A percentile compares a stretch with the other conserved stretches of the same genome.
phyloP scores from a whole-genome alignment of 192 early-diverging fungal species.

The Coemansia sp. region DNA sequence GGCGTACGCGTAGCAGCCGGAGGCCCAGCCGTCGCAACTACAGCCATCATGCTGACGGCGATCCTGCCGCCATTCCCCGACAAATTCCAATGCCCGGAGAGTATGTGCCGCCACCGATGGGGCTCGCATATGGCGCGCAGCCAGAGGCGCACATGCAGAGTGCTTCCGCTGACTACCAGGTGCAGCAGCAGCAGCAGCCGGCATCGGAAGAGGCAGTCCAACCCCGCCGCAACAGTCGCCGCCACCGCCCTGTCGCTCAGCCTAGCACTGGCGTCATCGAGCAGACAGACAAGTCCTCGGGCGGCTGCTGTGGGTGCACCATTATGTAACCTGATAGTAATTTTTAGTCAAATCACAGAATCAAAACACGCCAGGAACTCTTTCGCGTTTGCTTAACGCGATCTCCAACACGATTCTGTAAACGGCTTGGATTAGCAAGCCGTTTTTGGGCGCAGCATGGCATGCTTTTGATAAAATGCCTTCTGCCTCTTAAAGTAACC shows the following conservation, averaged over 20 bases:
- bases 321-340: conserved; percentile 52
- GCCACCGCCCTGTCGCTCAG: conserved; percentile 7
- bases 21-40: not conserved
- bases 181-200: conserved; percentile 9
- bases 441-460: too few relatives aligned
- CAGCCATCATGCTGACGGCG: not conserved
- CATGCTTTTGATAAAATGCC: too few relatives aligned
- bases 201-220: not conserved
- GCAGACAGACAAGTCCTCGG: conserved; percentile 9
- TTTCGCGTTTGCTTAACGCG: too few relatives aligned
- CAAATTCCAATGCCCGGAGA: not conserved
- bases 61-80: not conserved
- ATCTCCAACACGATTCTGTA: too few relatives aligned
- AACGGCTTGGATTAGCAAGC: too few relatives aligned
- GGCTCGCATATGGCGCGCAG: not conserved
- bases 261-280: not conserved
- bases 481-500: too few relatives aligned
- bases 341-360: too few relatives aligned
- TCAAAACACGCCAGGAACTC: too few relatives aligned
- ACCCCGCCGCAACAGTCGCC: not conserved
- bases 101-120: not conserved
- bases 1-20: conserved; percentile 8
- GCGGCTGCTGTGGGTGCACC: conserved; percentile 38
- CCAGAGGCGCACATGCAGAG: not conserved
- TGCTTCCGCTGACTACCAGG: not conserved